A percentile compares a stretch with the other conserved stretches of the same genome.
Evolutionary conservation across 768 basidiomycete genomes (phyloP).

Genomic region (Termitomyces sp.): DNA sequence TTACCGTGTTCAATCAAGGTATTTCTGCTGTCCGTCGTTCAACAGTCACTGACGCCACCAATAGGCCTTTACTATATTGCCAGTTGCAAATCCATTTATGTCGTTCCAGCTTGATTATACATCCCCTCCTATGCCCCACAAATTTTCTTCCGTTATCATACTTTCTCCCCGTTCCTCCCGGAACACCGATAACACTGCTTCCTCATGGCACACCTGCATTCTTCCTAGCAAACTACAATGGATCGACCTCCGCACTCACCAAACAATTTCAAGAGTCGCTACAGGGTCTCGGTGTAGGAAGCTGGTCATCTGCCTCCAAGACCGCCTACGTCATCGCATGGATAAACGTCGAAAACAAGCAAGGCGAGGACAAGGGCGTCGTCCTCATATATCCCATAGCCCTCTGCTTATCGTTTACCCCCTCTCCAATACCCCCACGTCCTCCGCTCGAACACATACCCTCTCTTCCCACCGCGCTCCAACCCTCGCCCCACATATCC

Average conservation of each 20-base stretch:
- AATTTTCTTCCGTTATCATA: slow-evolving; percentile 48
- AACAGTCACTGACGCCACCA: slow-evolving; percentile 8
- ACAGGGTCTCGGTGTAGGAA: slow-evolving; percentile 48
- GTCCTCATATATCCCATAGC: slow-evolving; percentile 66
- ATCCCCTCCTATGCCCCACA: slow-evolving; percentile 55
- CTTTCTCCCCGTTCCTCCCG: slow-evolving; percentile 42
- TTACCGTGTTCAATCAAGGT: slow-evolving; percentile 46
- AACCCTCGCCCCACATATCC: slow-evolving; percentile 36
- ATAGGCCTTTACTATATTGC: slow-evolving; percentile 58
- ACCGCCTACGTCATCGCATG: slow-evolving; percentile 54
- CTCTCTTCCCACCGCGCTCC: slow-evolving; percentile 58
- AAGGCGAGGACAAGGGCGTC: slow-evolving; percentile 77
- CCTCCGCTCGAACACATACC: slow-evolving; percentile 52
- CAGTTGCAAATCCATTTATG: slow-evolving; percentile 52
- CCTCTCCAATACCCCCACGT: slow-evolving; percentile 31
- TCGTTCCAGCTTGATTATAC: slow-evolving; percentile 47
- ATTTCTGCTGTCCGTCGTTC: slow-evolving; percentile 6
- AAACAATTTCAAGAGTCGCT: slow-evolving; percentile 63
- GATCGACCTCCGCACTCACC: slow-evolving; percentile 56
- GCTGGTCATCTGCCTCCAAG: slow-evolving; percentile 1
- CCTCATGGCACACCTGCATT: slow-evolving; percentile 72
- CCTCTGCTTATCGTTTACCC: slow-evolving; percentile 45
- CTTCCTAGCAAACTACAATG: slow-evolving; percentile 64
- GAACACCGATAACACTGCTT: slow-evolving; percentile 65
- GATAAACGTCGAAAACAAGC: slow-evolving; percentile 71